Percentiles rank a stretch among this genome's conserved stretches.
phyloP scores from a whole-genome alignment of 495 filamentous ascomycete species.

The Polyplosphaeria fusca region DNA sequence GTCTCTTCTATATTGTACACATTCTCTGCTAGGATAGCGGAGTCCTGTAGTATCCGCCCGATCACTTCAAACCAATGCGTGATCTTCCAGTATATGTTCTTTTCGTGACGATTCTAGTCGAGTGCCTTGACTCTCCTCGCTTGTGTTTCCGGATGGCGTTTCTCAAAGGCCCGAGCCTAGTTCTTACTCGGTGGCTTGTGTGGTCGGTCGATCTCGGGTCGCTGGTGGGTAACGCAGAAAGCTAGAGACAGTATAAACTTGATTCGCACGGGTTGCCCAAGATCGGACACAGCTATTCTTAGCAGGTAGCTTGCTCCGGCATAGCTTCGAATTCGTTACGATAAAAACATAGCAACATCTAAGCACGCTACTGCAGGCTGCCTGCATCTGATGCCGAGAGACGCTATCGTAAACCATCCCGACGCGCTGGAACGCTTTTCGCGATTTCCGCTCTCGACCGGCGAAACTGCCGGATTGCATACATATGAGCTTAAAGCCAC shows the following conservation, averaged over 20 bases:
- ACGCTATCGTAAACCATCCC: not conserved
- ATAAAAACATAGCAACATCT: too few relatives aligned
- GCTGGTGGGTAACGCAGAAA: constrained; percentile 13
- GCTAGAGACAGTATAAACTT: constrained; percentile 32
- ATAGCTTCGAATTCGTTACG: too few relatives aligned
- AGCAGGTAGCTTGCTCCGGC: not conserved
- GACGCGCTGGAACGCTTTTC: not conserved
- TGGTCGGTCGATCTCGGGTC: constrained; percentile 5
- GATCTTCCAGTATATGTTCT: not conserved
- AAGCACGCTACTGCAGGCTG: too few relatives aligned
- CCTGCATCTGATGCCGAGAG: too few relatives aligned
- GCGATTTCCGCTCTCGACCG: not conserved
- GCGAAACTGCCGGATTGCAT: constrained; percentile 8
- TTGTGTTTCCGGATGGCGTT: not conserved
- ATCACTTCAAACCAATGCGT: constrained; percentile 2
- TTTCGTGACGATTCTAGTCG: not conserved
- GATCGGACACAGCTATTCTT: constrained; percentile 23
- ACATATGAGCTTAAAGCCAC: not conserved
- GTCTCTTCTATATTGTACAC: constrained; percentile 4
- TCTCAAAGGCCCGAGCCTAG: not conserved
- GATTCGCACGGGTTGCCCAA: constrained; percentile 37
- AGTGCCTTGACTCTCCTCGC: not conserved
- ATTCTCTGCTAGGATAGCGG: constrained; percentile 3
- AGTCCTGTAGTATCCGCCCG: constrained; percentile 1
- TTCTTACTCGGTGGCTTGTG: not conserved